Percentiles rank a stretch among this genome's conserved stretches.
Evolutionary conservation across 2,329 filamentous ascomycete genomes (phyloP).

Genomic region (Phoma sp.): DNA sequence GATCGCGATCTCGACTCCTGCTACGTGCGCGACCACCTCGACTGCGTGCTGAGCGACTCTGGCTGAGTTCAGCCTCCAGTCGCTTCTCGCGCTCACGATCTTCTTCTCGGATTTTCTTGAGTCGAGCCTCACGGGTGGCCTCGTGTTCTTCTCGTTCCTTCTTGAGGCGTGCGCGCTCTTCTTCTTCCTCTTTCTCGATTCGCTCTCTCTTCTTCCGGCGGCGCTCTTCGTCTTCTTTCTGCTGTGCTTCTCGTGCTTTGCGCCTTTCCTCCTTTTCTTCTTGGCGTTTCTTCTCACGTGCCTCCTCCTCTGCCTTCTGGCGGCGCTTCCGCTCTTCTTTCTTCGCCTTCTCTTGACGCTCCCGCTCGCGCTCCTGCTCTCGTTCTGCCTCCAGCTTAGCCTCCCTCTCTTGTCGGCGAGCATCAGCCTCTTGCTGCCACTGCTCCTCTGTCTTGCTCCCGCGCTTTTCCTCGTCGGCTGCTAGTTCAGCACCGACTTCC

Average conservation of each 20-base stretch:
- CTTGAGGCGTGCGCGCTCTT: slow-evolving; percentile 58
- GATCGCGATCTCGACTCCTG: slow-evolving; percentile 34
- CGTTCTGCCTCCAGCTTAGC: slow-evolving; percentile 67
- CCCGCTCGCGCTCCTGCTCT: slow-evolving; percentile 65
- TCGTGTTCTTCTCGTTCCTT: slow-evolving; percentile 53
- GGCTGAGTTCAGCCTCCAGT: slow-evolving; percentile 60
- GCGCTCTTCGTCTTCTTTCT: slow-evolving; percentile 43
- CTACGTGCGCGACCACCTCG: slow-evolving; percentile 39
- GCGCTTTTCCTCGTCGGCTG: slow-evolving; percentile 68
- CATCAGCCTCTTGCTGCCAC: slow-evolving; percentile 72
- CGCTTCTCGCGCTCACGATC: slow-evolving; percentile 45
- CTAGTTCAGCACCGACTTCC: slow-evolving; percentile 74
- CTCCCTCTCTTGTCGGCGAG: slow-evolving; percentile 67
- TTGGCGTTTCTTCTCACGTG: slow-evolving; percentile 55
- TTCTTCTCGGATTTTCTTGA: slow-evolving; percentile 49
- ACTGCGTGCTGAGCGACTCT: slow-evolving; percentile 53
- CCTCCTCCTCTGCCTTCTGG: slow-evolving; percentile 56
- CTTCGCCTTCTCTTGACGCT: slow-evolving; percentile 62
- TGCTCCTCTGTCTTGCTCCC: slow-evolving; percentile 77
- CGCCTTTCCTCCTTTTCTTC: slow-evolving; percentile 55
- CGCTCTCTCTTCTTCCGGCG: slow-evolving; percentile 40
- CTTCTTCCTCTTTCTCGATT: slow-evolving; percentile 54
- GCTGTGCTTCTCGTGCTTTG: slow-evolving; percentile 41
- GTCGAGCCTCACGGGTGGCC: slow-evolving; percentile 52
- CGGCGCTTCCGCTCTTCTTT: slow-evolving; percentile 62